Conservation (phyloP, 768 basidiomycete species). For the Rhizopogon sp. region DNA sequence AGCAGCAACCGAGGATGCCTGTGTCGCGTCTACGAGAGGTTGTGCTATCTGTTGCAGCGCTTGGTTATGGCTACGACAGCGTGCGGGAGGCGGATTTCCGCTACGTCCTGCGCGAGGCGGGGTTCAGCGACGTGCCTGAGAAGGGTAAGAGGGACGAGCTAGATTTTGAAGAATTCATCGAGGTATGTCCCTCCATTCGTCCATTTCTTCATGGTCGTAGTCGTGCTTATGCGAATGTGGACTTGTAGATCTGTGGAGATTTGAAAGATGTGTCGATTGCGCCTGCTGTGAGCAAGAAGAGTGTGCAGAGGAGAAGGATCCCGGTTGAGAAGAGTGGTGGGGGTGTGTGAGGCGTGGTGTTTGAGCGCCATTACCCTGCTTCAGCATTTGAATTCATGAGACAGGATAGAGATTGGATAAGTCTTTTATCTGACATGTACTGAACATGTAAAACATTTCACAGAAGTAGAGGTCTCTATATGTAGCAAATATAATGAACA, state of each 20-base stretch:
- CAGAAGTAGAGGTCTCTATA: too few species aligned
- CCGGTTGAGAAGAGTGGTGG: slow-evolving; percentile 33
- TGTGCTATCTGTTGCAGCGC: slow-evolving; percentile 12
- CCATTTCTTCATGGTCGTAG: neutral
- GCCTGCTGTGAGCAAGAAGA: slow-evolving; percentile 24
- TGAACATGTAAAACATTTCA: too few species aligned
- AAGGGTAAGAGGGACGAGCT: slow-evolving; percentile 36
- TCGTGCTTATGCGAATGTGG: neutral
- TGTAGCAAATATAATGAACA: too few species aligned
- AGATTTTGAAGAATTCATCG: slow-evolving; percentile 83
- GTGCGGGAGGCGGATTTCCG: slow-evolving; percentile 59
- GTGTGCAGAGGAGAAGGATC: slow-evolving; percentile 43
- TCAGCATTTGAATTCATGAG: too few species aligned
- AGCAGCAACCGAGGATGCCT: slow-evolving; percentile 25
- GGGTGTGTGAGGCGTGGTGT: slow-evolving; percentile 15
- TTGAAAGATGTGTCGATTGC: slow-evolving; percentile 61
- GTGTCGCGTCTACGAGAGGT: slow-evolving; percentile 36
- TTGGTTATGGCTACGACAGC: slow-evolving; percentile 48
- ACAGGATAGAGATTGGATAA: too few species aligned
- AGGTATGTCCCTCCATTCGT: slow-evolving; percentile 44
- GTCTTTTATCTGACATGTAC: too few species aligned
- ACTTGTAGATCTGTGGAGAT: slow-evolving; percentile 60
- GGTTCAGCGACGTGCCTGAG: slow-evolving; percentile 39
- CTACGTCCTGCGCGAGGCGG: slow-evolving; percentile 75
- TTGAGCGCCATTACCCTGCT: too few species aligned